phyloP scores from a whole-genome alignment of 164 flowering plant species.

The Houttuynia cordata region DNA sequence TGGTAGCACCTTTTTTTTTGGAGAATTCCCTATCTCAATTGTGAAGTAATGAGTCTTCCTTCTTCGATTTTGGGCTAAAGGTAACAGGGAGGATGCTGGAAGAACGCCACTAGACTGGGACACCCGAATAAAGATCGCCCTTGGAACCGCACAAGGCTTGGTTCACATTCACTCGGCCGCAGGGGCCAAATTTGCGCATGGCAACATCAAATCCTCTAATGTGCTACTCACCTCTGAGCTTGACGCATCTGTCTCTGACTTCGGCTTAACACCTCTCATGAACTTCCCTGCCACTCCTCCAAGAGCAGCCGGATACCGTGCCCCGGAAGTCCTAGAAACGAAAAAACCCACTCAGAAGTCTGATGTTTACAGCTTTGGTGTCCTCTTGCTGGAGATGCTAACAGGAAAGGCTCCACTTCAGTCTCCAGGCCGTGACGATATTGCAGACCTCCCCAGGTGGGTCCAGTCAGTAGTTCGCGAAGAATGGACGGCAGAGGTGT shows the following conservation, averaged over 20 bases:
- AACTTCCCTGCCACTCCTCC: constrained; percentile 52
- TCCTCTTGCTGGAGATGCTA: constrained; percentile 69
- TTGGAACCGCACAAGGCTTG: constrained; percentile 72
- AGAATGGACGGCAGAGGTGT: constrained; percentile 88
- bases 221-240: constrained; percentile 54
- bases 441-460: constrained; percentile 88
- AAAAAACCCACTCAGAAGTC: constrained; percentile 72
- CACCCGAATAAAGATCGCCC: constrained; percentile 48
- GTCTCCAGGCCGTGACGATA: constrained; percentile 59
- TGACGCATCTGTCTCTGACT: constrained; percentile 61
- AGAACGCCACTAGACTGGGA: constrained; percentile 77
- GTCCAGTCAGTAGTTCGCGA: constrained; percentile 72
- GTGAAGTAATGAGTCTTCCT: not conserved
- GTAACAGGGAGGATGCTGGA: constrained; percentile 65
- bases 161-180: constrained; percentile 54
- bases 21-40: no score
- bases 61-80: constrained; percentile 18
- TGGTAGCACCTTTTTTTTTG: no score
- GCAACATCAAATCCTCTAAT: constrained; percentile 76
- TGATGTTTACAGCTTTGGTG: constrained; percentile 85
- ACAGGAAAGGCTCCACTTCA: constrained; percentile 82
- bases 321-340: constrained; percentile 80
- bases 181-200: constrained; percentile 52
- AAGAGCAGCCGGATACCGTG: constrained; percentile 64
- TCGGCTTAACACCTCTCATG: constrained; percentile 63